phyloP scores from a whole-genome alignment of 2,329 filamentous ascomycete genomes.

The Phialophora chinensis region DNA sequence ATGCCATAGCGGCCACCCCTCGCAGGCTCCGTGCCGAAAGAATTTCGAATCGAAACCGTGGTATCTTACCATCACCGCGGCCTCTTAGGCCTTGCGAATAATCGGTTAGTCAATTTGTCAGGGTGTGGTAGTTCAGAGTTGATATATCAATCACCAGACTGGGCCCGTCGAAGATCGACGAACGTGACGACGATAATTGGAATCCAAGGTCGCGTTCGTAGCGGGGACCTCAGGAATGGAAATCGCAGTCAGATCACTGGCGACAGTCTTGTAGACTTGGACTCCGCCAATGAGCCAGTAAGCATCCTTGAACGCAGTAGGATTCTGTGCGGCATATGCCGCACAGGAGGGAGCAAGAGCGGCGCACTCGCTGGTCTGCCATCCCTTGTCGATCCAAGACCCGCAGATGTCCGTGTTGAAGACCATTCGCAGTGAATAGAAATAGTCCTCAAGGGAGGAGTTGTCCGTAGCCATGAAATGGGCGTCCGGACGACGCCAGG shows the following conservation, averaged over 20 bases:
- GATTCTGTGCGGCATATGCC: conserved; percentile 71
- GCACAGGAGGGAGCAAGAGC: conserved; percentile 68
- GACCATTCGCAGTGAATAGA: conserved; percentile 51
- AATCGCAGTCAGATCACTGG: background rate
- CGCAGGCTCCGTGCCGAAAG: background rate
- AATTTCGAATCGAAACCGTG: background rate
- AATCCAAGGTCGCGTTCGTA: background rate
- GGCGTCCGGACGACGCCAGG: conserved; percentile 55
- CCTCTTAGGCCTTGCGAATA: background rate
- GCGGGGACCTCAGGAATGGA: background rate
- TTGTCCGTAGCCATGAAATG: conserved; percentile 50
- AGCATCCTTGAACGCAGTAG: conserved; percentile 69
- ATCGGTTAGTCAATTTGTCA: background rate
- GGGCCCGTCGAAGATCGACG: background rate
- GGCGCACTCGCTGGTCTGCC: conserved; percentile 62
- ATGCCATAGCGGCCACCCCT: too few relatives aligned
- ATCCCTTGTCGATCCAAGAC: conserved; percentile 60
- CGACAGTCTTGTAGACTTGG: conserved; percentile 60
- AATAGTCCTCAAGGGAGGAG: conserved; percentile 47
- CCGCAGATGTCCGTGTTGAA: conserved; percentile 63
- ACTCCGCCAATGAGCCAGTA: conserved; percentile 77
- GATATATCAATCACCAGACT: background rate
- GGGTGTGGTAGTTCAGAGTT: background rate
- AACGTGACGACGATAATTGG: background rate
- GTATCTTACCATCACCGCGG: background rate